phyloP scores from a whole-genome alignment of 2,329 filamentous ascomycete genomes.

The Fusarium sp. region DNA sequence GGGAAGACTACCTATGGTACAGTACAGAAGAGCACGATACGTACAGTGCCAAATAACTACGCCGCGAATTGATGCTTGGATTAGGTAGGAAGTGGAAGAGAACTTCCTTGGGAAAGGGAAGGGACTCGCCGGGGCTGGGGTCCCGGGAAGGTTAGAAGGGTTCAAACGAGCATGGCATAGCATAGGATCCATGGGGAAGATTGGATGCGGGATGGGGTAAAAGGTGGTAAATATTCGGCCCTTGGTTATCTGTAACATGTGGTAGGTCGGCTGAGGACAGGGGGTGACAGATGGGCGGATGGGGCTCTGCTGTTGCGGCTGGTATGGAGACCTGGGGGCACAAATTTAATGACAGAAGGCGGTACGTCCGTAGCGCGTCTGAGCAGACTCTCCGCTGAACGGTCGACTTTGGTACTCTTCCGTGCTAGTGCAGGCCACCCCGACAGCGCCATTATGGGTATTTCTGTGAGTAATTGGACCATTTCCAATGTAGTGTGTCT shows the following conservation, averaged over 20 bases:
- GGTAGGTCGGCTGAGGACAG: constrained; percentile 38
- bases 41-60: constrained; percentile 31
- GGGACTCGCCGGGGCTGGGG: constrained; percentile 42
- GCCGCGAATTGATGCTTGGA: constrained; percentile 29
- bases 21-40: background rate
- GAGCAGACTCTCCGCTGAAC: constrained; percentile 15
- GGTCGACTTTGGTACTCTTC: constrained; percentile 5
- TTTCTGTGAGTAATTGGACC: constrained; percentile 17
- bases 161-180: constrained; percentile 17
- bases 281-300: constrained; percentile 33
- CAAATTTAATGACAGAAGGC: constrained; percentile 26
- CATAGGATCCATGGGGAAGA: constrained; percentile 16
- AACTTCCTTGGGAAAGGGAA: constrained; percentile 6
- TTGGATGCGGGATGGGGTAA: constrained; percentile 39
- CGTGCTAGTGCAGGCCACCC: constrained; percentile 27
- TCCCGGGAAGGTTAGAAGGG: constrained; percentile 37
- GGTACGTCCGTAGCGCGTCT: background rate
- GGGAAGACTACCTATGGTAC: constrained; percentile 5
- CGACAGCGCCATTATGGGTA: constrained; percentile 13
- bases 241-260: constrained; percentile 42
- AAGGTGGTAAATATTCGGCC: constrained; percentile 41
- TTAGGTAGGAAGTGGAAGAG: constrained; percentile 25
- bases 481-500: constrained; percentile 11
- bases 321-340: background rate
- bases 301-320: constrained; percentile 43